Base-by-base conservation (phyloP, 2,329 filamentous ascomycete genomes). In the Thyridium curvatum region DNA sequence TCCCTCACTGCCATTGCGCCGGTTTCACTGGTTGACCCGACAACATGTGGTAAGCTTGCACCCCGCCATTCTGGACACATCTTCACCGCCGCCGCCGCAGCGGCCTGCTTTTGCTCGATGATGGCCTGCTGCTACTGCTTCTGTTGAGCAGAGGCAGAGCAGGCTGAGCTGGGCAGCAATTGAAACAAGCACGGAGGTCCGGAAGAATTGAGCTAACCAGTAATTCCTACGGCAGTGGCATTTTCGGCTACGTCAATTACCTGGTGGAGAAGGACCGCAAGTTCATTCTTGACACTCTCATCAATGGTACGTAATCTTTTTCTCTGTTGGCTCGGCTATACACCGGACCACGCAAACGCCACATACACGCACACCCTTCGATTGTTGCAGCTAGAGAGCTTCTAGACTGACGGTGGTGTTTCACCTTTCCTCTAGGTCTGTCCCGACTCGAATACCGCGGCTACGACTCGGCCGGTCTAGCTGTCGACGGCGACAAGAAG, bases 241-340 rank as follows among this genome's bases (percentile, higher is more conserved):
- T 93, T 69, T 94, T 97, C 72, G 91, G 91, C 58, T 97, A 97
- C 77, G 87, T 97, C 74, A 97, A 97, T 75, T 97, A 97, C 71
- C 74, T 97, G 64, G 89, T 97, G 64, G 93, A 97, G 78, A 96
- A 94, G 79, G 91, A 97, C 73, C 82, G 93, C 65, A 90, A 87
- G 69, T 94, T 85, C 71, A 94, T 97, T 65, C 77, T 97, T 61
- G 83, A 96, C 64, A 97, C 91, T 47, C 77, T 98, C 53, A 85
- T 96, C 65, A 96, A 97, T 73, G 91, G 89, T 89, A 68, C 66
- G 82, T 70, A 14, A 18, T 30, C 35, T 35, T 34, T n/a, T n/a
- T n/a, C n/a, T n/a, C 18, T 7, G 30, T 18, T 18, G 12, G 32
- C 8, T 10, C 21, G 6, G 21, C n/a, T n/a, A n/a, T n/a, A 8